Conservation (phyloP, 1,284 basidiomycete species). For the Puccinia brachypodii region DNA sequence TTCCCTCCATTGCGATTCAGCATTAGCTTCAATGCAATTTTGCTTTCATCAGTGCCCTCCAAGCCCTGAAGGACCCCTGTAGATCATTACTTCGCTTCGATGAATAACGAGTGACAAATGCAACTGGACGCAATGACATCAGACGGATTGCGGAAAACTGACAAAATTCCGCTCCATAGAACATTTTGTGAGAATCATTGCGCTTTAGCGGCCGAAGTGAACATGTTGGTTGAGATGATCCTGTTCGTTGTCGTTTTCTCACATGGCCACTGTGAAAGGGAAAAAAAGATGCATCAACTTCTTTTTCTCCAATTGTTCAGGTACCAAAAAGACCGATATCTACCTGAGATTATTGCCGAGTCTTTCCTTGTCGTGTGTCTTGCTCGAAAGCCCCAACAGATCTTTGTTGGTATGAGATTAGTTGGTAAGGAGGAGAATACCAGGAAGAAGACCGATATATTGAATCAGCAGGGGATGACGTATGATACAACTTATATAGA, state of each 20-base stretch:
- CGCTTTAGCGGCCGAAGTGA: conserved; percentile 7
- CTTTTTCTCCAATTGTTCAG: not conserved
- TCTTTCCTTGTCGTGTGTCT: not conserved
- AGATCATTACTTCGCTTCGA: not conserved
- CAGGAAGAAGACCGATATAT: not conserved
- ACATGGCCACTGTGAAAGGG: conserved; percentile 21
- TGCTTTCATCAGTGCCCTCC: conserved; percentile 26
- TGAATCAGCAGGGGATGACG: not conserved
- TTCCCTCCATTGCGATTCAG: conserved; percentile 41
- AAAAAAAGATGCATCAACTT: not conserved
- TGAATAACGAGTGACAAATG: not conserved
- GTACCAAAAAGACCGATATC: not conserved
- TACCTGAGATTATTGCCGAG: conserved; percentile 31
- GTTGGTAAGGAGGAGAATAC: not conserved
- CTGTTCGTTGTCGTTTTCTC: conserved; percentile 6
- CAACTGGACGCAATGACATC: not conserved
- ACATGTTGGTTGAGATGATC: not conserved
- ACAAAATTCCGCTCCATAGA: conserved; percentile 39
- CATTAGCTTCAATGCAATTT: conserved; percentile 21
- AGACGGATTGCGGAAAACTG: conserved; percentile 12
- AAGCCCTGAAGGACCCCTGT: conserved; percentile 35
- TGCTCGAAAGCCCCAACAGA: not conserved
- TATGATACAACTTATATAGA: not conserved
- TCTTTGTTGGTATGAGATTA: not conserved
- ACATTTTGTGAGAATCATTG: conserved; percentile 19